These are phyloP conservation scores for Eudorina sp. DNA, from an alignment of 139 green algal genomes.

Conservation along the genomic window DNA sequence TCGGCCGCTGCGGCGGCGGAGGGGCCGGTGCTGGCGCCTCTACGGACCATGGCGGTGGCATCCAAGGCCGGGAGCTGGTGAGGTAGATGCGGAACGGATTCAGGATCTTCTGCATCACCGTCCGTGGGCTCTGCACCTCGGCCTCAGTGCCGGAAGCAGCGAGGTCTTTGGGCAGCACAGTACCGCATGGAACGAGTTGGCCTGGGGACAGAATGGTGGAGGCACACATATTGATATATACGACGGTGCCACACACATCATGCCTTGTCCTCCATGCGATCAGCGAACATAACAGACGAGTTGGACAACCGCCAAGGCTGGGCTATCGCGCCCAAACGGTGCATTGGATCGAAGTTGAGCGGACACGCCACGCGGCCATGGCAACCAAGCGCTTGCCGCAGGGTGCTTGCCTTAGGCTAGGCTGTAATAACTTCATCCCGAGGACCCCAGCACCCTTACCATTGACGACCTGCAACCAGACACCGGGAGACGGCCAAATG, in stretches of 20 bases:
- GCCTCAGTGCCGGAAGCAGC: background rate
- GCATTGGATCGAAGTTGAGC: no score
- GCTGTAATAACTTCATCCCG: no score
- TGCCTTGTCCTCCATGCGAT: no score
- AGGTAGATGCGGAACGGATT: slow-evolving; percentile 32
- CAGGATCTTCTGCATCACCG: slow-evolving; percentile 36
- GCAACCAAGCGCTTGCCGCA: no score
- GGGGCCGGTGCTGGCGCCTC: background rate
- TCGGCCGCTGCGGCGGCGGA: background rate
- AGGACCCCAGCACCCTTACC: background rate
- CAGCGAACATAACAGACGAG: no score
- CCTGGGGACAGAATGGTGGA: background rate
- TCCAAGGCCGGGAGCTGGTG: slow-evolving; percentile 2
- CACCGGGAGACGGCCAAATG: background rate
- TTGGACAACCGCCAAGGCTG: no score
- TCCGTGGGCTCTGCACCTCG: background rate
- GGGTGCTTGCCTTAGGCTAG: no score
- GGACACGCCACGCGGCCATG: no score
- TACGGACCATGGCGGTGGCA: background rate
- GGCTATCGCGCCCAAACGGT: no score
- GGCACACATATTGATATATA: no score
- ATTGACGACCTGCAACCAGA: slow-evolving; percentile 21
- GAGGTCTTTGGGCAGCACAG: background rate
- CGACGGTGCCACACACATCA: no score
- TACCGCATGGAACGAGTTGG: slow-evolving; percentile 3